These are phyloP conservation scores for Pseudogymnoascus pannorum DNA, from an alignment of 2,329 filamentous ascomycete species.

Conservation along the genomic window DNA sequence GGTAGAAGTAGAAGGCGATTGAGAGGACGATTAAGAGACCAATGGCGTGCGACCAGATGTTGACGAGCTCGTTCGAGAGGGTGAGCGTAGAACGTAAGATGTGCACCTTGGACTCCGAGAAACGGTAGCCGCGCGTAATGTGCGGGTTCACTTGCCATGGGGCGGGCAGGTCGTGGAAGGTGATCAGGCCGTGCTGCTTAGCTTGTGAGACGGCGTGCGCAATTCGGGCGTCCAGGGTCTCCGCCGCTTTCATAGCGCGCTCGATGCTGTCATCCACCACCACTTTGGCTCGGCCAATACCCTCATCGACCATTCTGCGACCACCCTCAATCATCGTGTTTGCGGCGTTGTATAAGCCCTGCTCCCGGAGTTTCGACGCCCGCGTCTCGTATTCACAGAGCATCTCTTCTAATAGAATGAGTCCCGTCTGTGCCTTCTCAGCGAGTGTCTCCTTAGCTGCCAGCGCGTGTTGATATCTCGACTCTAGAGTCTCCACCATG, in stretches of 20 bases:
- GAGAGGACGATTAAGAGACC: constrained; percentile 82
- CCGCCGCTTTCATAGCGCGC: constrained; percentile 73
- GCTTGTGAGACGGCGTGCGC: constrained; percentile 69
- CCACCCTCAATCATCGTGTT: constrained; percentile 70
- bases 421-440: constrained; percentile 82
- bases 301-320: constrained; percentile 71
- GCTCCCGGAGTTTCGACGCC: constrained; percentile 71
- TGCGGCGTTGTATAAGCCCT: constrained; percentile 66
- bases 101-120: constrained; percentile 83
- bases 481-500: constrained; percentile 87
- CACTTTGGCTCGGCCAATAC: constrained; percentile 64
- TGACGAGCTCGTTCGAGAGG: constrained; percentile 87
- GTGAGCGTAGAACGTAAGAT: constrained; percentile 78
- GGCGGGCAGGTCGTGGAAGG: constrained; percentile 81
- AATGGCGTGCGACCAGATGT: constrained; percentile 94
- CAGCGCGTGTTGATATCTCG: constrained; percentile 78
- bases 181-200: constrained; percentile 72
- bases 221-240: constrained; percentile 76
- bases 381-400: constrained; percentile 77
- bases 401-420: constrained; percentile 79
- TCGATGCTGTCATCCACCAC: constrained; percentile 77
- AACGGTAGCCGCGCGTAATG: constrained; percentile 86
- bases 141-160: constrained; percentile 96
- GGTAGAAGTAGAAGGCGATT: constrained; percentile 94
- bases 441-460: constrained; percentile 79